A percentile compares a stretch with the other conserved stretches of the same genome.
phyloP scores from a whole-genome alignment of 23 red algal genomes.

The Gracilaria gracilis region DNA sequence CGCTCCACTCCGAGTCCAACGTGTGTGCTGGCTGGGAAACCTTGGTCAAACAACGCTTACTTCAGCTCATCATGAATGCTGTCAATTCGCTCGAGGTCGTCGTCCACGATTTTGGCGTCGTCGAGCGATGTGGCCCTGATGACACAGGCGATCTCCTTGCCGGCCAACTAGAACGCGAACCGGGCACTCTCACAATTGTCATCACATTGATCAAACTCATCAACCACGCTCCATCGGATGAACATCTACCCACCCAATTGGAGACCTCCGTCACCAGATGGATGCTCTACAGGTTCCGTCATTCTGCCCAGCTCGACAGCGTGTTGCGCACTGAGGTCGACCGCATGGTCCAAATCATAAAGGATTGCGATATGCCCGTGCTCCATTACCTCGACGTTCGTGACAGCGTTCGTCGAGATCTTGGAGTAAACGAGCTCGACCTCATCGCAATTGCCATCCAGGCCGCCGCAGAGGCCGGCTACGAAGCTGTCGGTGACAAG shows the following conservation, averaged over 20 bases:
- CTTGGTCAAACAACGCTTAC: neutral
- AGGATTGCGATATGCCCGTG: neutral
- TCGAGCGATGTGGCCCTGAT: neutral
- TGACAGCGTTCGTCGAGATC: neutral
- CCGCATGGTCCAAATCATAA: neutral
- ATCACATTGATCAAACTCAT: neutral
- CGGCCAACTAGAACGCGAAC: neutral
- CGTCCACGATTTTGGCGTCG: neutral
- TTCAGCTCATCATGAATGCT: neutral
- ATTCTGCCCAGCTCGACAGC: neutral
- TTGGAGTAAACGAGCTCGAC: neutral
- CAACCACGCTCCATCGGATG: neutral
- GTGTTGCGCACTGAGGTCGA: neutral
- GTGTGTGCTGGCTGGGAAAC: neutral
- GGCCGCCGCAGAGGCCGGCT: conserved; percentile 4
- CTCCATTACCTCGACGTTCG: conserved; percentile 14
- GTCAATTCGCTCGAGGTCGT: neutral
- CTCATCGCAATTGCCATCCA: conserved; percentile 22
- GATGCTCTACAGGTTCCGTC: conserved; percentile 16
- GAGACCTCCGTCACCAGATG: neutral
- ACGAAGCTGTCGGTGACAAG: conserved; percentile 24
- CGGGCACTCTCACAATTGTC: neutral
- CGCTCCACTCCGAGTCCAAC: neutral
- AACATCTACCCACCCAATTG: neutral
- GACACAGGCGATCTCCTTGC: conserved; percentile 8